These are phyloP conservation scores for Cyberlindnera nakhonratchasimensis DNA, from an alignment of 805 yeast genomes.

Conservation along the genomic window DNA sequence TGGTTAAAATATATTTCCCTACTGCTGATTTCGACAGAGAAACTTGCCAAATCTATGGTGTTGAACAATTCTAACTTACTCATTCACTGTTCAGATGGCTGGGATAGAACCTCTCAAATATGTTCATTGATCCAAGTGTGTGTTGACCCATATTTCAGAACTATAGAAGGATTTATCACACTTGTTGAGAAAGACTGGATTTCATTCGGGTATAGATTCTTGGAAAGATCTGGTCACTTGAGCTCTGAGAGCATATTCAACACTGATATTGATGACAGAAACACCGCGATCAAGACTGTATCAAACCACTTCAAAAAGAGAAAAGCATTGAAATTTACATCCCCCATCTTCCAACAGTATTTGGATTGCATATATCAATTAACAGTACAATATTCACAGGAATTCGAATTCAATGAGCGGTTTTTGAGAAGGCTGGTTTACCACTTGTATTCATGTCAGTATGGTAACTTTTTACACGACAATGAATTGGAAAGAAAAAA, in stretches of 20 bases:
- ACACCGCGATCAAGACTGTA: constrained; percentile 31
- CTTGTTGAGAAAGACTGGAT: constrained; percentile 94
- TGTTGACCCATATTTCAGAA: constrained; percentile 85
- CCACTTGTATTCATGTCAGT: constrained; percentile 90
- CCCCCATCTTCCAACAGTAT: constrained; percentile 94
- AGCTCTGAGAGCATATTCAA: constrained; percentile 30
- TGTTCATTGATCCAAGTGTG: constrained; percentile 81
- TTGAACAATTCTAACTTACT: constrained; percentile 78
- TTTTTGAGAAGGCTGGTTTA: constrained; percentile 80
- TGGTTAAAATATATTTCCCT: constrained; percentile 77
- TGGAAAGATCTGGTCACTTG: constrained; percentile 78
- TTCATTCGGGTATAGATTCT: constrained; percentile 88
- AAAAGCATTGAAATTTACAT: constrained; percentile 55
- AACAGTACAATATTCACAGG: constrained; percentile 59
- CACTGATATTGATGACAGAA: constrained; percentile 46
- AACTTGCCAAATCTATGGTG: constrained; percentile 77
- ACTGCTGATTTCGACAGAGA: constrained; percentile 70
- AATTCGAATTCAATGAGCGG: constrained; percentile 86
- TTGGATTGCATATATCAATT: constrained; percentile 86
- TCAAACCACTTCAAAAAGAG: constrained; percentile 49
- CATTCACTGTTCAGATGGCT: constrained; percentile 96
- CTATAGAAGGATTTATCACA: constrained; percentile 81
- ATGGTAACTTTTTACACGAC: constrained; percentile 83
- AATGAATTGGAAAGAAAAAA: constrained; percentile 57
- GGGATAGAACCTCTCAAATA: constrained; percentile 96